Percentiles rank a stretch among this genome's conserved stretches.
Conservation (phyloP, 176 grass and related monocot species). For the Zoysia pacifica region DNA sequence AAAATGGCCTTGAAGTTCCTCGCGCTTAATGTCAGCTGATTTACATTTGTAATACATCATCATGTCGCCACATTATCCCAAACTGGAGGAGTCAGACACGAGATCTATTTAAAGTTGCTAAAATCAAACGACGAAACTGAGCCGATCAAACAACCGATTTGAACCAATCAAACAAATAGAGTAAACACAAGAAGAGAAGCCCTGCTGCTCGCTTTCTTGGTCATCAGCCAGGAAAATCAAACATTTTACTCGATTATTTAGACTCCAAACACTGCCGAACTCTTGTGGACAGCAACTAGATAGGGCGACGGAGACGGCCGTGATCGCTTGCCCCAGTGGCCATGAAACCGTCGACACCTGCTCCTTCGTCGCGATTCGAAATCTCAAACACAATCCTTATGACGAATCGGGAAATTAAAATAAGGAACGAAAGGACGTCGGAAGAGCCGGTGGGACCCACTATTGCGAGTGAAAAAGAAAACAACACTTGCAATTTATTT, state of each 20-base stretch:
- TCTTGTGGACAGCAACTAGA: too few relatives aligned
- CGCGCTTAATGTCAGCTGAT: neutral
- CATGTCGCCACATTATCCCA: neutral
- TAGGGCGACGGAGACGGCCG: neutral
- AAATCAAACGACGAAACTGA: neutral
- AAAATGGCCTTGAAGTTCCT: neutral
- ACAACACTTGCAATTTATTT: too few relatives aligned
- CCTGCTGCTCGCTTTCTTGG: neutral
- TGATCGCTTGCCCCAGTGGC: neutral
- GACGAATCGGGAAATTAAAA: neutral
- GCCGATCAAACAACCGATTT: constrained; percentile 15
- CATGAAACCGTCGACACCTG: constrained; percentile 23
- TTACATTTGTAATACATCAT: neutral
- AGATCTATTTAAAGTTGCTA: neutral
- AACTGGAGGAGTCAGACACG: neutral
- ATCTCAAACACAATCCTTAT: neutral
- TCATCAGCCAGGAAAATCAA: constrained; percentile 18
- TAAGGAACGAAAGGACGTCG: neutral
- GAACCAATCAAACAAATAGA: constrained; percentile 15
- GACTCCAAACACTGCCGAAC: neutral
- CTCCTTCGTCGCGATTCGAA: constrained; percentile 17
- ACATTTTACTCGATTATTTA: constrained; percentile 30
- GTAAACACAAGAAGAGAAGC: neutral
- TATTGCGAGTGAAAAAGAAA: too few relatives aligned
- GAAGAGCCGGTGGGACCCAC: neutral